A percentile compares a stretch with the other conserved stretches of the same genome.
phyloP scores from a whole-genome alignment of 805 yeast genomes.

The Kuraishia borneana region DNA sequence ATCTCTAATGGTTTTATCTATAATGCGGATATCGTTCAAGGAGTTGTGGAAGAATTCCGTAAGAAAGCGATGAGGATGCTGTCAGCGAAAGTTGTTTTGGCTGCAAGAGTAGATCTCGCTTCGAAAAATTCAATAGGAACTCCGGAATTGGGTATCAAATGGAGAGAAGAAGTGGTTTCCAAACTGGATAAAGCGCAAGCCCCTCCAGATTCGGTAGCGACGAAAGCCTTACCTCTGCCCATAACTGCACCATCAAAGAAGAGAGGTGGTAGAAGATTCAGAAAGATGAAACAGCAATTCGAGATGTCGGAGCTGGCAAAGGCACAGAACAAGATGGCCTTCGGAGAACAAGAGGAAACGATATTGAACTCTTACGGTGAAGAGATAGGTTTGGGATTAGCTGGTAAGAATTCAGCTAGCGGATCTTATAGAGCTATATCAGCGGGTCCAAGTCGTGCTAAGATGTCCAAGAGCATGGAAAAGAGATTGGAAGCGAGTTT shows the following conservation, averaged over 20 bases:
- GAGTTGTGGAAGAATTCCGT: conserved; percentile 44
- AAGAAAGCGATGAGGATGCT: conserved; percentile 68
- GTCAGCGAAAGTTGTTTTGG: conserved; percentile 69
- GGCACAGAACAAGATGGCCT: conserved; percentile 76
- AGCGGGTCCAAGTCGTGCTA: conserved; percentile 40
- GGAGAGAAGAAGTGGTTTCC: conserved; percentile 45
- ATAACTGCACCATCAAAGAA: conserved; percentile 67
- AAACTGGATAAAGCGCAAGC: conserved; percentile 63
- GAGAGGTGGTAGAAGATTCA: conserved; percentile 74
- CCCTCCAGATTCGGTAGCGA: conserved; percentile 64
- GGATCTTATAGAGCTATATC: conserved; percentile 13
- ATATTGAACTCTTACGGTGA: conserved; percentile 60
- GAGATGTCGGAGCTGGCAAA: conserved; percentile 71
- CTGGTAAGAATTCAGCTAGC: conserved; percentile 17
- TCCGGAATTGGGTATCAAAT: conserved; percentile 37
- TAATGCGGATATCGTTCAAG: conserved; percentile 45
- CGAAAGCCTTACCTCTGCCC: conserved; percentile 66
- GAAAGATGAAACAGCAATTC: conserved; percentile 74
- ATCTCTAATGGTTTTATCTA: conserved; percentile 64
- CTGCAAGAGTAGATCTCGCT: conserved; percentile 66
- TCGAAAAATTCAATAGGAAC: too few species aligned
- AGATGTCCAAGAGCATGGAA: conserved; percentile 51
- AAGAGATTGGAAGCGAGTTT: conserved; percentile 21
- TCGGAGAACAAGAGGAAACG: conserved; percentile 65
- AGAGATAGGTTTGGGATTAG: conserved; percentile 77